Evolutionary conservation across 225 moss, liverwort and hornwort species (phyloP), one percentile per base, ranked within the genome.

Genomic region (Pseudisothecium myosuroides): DNA sequence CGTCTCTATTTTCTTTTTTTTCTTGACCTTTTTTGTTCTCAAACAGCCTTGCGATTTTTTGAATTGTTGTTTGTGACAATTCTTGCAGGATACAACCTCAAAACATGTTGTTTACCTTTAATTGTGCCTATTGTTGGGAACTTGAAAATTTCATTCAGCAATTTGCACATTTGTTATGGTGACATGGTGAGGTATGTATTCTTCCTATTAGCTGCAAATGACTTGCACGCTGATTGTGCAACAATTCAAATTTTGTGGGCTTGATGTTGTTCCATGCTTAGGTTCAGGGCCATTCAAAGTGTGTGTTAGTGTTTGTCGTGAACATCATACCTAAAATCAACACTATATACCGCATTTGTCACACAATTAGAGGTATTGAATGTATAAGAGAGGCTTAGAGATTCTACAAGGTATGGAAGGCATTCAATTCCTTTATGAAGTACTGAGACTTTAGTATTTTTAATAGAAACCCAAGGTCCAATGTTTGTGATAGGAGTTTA

Each of bases 111-210:
- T 92, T 97, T 88, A 95, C 96, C 96, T 82, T 88, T 95, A 64
- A 93, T 98, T 87, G 98, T 91, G 43, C 96, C 95, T 59, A 92
- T 98, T 88, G 94, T 98, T 81, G 97, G 96, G 68, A 98, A 98
- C 86, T 90, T 96, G 74, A 96, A 97, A 91, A 95, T 97, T 88
- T 98, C 95, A 17, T 96, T 97, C 71, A 96, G 94, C 76, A 98
- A 98, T 91, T 89, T 96, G 76, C 96, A 97, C 86, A 96, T 98
- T 66, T 91, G 94, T 77, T 97, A 95, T 93, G 97, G 95, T 73
- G 91, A 96, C 91, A 88, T 87, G 64, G 36, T 95, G 86, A 96
- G 97, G 97, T 96, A 89, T 64, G 79, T 60, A 32, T 62, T 65
- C 19, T 86, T 84, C 75, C 47, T 66, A 26, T 69, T 60, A 65